phyloP scores from a whole-genome alignment of 371 early-diverging fungal genomes.

The Mucor mucedo region DNA sequence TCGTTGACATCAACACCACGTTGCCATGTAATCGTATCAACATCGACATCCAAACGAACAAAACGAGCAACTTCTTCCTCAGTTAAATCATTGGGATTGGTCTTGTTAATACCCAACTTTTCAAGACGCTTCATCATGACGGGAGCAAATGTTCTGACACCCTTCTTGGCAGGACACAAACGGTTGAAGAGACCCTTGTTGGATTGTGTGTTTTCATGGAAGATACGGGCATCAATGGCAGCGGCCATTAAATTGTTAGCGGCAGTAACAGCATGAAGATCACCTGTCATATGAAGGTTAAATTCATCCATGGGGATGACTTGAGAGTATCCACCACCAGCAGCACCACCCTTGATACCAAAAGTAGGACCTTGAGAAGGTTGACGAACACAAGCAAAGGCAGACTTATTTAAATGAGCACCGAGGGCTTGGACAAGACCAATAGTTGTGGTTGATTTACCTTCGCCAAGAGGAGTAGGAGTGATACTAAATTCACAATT shows the following conservation, averaged over 20 bases:
- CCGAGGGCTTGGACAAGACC: slow-evolving; percentile 94
- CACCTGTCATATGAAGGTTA: slow-evolving; percentile 97
- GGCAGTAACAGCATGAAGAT: slow-evolving; percentile 96
- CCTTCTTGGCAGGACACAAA: slow-evolving; percentile 88
- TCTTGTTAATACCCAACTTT: slow-evolving; percentile 84
- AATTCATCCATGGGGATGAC: slow-evolving; percentile 99
- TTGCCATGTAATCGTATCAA: slow-evolving; percentile 92
- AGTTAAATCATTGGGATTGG: slow-evolving; percentile 78
- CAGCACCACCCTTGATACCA: slow-evolving; percentile 98
- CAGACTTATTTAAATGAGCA: slow-evolving; percentile 85
- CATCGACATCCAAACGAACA: slow-evolving; percentile 93
- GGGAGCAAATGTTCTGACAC: slow-evolving; percentile 77
- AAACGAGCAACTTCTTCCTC: slow-evolving; percentile 79
- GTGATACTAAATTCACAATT: slow-evolving; percentile 69
- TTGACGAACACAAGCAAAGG: slow-evolving; percentile 96
- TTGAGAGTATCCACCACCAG: slow-evolving; percentile 97
- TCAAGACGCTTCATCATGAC: slow-evolving; percentile 86
- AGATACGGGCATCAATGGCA: slow-evolving; percentile 96
- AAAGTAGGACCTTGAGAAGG: slow-evolving; percentile 98
- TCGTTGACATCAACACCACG: slow-evolving; percentile 96
- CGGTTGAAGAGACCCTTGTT: slow-evolving; percentile 90
- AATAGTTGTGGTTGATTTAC: slow-evolving; percentile 96
- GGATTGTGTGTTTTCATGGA: slow-evolving; percentile 93
- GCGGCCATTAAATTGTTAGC: slow-evolving; percentile 97
- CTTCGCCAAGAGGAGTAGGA: slow-evolving; percentile 97